Base-by-base conservation (phyloP, 352 stramenopile genomes). In the Globisporangium alternatum region DNA sequence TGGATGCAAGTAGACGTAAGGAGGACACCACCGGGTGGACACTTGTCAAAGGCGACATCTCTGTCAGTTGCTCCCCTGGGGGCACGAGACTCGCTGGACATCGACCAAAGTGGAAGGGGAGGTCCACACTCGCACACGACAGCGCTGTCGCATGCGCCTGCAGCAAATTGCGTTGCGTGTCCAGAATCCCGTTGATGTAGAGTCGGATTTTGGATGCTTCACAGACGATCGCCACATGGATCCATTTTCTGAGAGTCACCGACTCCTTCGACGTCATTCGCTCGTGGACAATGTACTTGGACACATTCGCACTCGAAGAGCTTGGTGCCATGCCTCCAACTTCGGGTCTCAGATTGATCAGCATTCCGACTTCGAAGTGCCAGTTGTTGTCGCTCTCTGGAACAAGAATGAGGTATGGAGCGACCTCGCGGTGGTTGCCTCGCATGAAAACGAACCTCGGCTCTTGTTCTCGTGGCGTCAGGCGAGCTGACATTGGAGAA, bases 161-260 rank as follows among this genome's bases (percentile, higher is more conserved):
- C 1, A 75, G 55, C n/a, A 92, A 72, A 5, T 76, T 85, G 15
- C 83, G 83, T 64, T 98, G 89, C 15, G 68, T 80, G 59, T 98
- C 93, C 0, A 97, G 70, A 22, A 88, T 60, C 2, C 93, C 93
- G 47, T 98, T 97, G 12, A 98, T 60, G 65, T 96, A 98, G 7
- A 98, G 62, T 3, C 89, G 82, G 7, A 98, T 56, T 60, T 98
- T 97, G 6, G 74, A 70, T 3, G 76, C 73, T 75, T 98, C 93
- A 51, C 87, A 65, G 10, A 97, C 87, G 5, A 98, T 60, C 3
- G 86, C 86, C 7, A 98, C 70, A 55, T 98, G 89, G 1, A 75
- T 78, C 93, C 93, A 98, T 37, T 65, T 79, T 10, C 86, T 72
- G 10, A 66, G 47, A n/a, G 65, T 44, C n/a, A 98, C 55, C 2